Conservation (phyloP, 768 basidiomycete species). For the Tricholoma flavovirens region DNA sequence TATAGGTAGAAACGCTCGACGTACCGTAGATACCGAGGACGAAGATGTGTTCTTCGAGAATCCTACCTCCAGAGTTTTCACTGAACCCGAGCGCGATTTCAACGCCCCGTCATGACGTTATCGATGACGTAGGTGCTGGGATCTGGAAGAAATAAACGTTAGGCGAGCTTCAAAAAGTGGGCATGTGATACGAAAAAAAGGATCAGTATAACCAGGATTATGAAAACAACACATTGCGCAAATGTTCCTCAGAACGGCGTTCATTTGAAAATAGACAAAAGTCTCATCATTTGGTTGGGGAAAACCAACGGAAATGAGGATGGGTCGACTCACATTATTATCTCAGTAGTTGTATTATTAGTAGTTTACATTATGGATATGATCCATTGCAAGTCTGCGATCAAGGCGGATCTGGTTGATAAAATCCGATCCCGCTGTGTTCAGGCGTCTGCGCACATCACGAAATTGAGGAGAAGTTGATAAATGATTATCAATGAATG, state of each 20-base stretch:
- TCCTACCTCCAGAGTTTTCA: background rate
- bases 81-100: background rate
- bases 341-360: too few relatives aligned
- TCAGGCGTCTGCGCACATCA: too few relatives aligned
- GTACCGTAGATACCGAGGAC: background rate
- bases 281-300: conserved; percentile 11
- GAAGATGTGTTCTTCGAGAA: background rate
- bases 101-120: background rate
- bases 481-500: too few relatives aligned
- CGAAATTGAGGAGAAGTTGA: too few relatives aligned
- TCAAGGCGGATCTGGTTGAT: too few relatives aligned
- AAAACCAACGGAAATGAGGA: background rate
- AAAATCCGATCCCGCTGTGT: too few relatives aligned
- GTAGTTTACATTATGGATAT: too few relatives aligned
- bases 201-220: conserved; percentile 27
- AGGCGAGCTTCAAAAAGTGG: background rate
- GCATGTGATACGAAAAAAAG: background rate
- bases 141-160: background rate
- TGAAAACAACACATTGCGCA: conserved; percentile 18
- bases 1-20: background rate
- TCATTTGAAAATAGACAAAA: conserved; percentile 14
- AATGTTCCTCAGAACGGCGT: conserved; percentile 15
- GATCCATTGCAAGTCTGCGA: too few relatives aligned
- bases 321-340: background rate
- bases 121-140: background rate